These are phyloP conservation scores for Claviceps africana DNA, from an alignment of 2,329 filamentous ascomycete species.

Conservation along the genomic window DNA sequence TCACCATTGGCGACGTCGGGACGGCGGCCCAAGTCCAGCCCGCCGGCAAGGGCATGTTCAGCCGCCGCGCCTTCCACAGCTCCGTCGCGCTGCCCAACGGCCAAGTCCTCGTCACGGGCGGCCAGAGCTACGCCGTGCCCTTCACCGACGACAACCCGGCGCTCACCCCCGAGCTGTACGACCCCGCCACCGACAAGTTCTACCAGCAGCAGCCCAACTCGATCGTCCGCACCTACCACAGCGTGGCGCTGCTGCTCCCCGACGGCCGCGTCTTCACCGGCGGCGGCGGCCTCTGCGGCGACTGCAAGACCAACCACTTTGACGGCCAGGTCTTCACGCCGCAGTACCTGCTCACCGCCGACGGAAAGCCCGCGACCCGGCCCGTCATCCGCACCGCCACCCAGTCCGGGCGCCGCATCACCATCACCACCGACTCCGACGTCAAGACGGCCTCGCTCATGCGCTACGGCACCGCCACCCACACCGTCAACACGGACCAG, in stretches of 20 bases:
- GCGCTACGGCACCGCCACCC: slow-evolving; percentile 34
- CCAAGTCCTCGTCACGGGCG: slow-evolving; percentile 32
- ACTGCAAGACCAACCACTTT: slow-evolving; percentile 32
- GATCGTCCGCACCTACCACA: slow-evolving; percentile 36
- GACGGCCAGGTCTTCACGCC: slow-evolving; percentile 43
- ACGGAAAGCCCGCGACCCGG: slow-evolving; percentile 25
- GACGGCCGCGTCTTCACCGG: slow-evolving; percentile 36
- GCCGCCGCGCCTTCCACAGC: slow-evolving; percentile 29
- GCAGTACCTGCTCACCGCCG: slow-evolving; percentile 36
- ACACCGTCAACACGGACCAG: slow-evolving; percentile 45
- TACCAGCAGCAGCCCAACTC: slow-evolving; percentile 21
- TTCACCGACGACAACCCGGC: slow-evolving; percentile 30
- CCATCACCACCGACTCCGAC: slow-evolving; percentile 10
- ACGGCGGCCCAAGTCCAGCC: slow-evolving; percentile 7
- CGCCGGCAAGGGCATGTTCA: slow-evolving; percentile 18
- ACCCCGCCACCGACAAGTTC: slow-evolving; percentile 27
- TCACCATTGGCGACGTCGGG: slow-evolving; percentile 3
- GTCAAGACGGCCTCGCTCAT: slow-evolving; percentile 26
- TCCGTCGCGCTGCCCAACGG: slow-evolving; percentile 35
- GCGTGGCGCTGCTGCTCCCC: slow-evolving; percentile 31
- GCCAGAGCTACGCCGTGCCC: slow-evolving; percentile 25
- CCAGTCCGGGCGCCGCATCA: slow-evolving; percentile 11
- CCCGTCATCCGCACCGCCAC: slow-evolving; percentile 23
- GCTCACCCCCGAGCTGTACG: slow-evolving; percentile 31
- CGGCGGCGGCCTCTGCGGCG: slow-evolving; percentile 38